Evolutionary conservation across 305 asterid genomes (phyloP).

Genomic region (Rubia tinctorum): DNA sequence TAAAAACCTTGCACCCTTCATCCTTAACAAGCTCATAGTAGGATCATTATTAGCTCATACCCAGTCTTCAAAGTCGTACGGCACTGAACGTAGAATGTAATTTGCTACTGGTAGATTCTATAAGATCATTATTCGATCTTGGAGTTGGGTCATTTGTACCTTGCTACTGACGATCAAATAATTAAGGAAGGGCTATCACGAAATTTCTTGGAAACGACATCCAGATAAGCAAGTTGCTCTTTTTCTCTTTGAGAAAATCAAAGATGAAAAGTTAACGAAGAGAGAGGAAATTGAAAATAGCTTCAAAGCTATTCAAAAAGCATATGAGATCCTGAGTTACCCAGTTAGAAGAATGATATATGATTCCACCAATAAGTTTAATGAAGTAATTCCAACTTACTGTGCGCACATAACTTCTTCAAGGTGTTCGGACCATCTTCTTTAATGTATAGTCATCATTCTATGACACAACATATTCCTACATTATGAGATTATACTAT

Average conservation of each 20-base stretch:
- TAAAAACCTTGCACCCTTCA: too few species aligned
- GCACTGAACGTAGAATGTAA: too few species aligned
- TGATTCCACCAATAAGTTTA: slow-evolving; percentile 96
- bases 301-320: slow-evolving; percentile 90
- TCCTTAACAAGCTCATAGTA: too few species aligned
- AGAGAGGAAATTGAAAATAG: slow-evolving; percentile 87
- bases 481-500: slow-evolving; percentile 73
- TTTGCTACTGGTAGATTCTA: too few species aligned
- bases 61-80: too few species aligned
- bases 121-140: too few species aligned
- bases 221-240: slow-evolving; percentile 92
- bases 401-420: slow-evolving; percentile 86
- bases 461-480: slow-evolving; percentile 65
- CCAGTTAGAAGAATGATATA: slow-evolving; percentile 67
- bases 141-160: slow-evolving; percentile 29
- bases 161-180: slow-evolving; percentile 90
- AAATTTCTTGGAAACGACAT: slow-evolving; percentile 81
- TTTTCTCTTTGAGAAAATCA: slow-evolving; percentile 32
- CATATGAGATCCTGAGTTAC: slow-evolving; percentile 39
- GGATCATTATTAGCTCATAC: too few species aligned
- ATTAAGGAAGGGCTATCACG: slow-evolving; percentile 71
- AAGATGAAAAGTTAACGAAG: slow-evolving; percentile 69
- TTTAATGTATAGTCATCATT: slow-evolving; percentile 95
- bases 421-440: slow-evolving; percentile 96
- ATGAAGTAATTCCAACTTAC: slow-evolving; percentile 81